Evolutionary conservation across 768 basidiomycete species (phyloP), one percentile per base, ranked within the genome.

Genomic region (Psilocybe cubensis): DNA sequence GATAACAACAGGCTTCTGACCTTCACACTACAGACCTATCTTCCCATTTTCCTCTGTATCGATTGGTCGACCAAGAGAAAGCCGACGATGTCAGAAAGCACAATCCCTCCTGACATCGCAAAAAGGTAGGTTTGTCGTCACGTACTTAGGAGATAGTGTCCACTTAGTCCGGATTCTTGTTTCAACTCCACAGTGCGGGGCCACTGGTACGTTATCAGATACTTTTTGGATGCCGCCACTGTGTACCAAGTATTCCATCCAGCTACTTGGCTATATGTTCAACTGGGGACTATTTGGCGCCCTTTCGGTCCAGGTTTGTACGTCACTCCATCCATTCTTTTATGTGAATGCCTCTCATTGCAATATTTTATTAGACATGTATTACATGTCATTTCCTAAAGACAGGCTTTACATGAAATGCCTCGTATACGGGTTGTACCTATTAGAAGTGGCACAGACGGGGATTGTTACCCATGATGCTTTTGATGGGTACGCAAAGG

Each of bases 231-330:
- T 33, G 31, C 31, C 31, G 14, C 31, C 14, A 38, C 14, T n/a
- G n/a, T 14, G n/a, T 38, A 38, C 8, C 35, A 17, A 38, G 4
- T n/a, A n/a, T 44, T 23, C 20, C 42, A 20, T 24, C n/a, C 50
- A 64, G 56, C 57, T 66, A 3, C 56, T 68, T 14, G 57, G 65
- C 2, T 63, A 63, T 47, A 29, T 66, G n/a, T 52, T 66, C 38
- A 62, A 59, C 18, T 59, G 61, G 41, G 63, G 60, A 21, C 49
- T 66, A 12, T 59, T 52, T 24, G 65, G 65, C 4, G 52, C 61
- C 24, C 58, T 69, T 18, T n/a, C 59, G n/a, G 61, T 66, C 25
- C 68, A 69, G 66, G 62, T 67, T 20, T 69, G 68, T 69, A 14
- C 21, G 68, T 67, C 10, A 20, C 43, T 8, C 3, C 17, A 33